Percentiles rank a stretch among this genome's conserved stretches.
Evolutionary conservation across 2,329 filamentous ascomycete species (phyloP).

Genomic region (Aspergillus candidus): DNA sequence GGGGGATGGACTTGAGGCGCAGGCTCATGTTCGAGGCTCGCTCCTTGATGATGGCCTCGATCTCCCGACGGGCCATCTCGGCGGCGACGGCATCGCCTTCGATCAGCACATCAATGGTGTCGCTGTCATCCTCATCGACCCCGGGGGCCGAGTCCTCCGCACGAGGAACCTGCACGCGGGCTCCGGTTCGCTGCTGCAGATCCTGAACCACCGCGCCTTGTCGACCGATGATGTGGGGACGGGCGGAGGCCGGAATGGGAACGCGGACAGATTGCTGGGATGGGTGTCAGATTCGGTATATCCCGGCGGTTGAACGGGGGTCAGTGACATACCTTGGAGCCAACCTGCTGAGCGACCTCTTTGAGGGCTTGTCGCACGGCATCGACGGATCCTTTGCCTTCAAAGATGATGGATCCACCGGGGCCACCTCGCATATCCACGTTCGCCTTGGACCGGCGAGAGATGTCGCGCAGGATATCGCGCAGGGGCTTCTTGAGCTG

Average conservation of each 20-base stretch:
- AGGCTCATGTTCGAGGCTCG: slow-evolving; percentile 75
- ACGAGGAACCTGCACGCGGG: slow-evolving; percentile 83
- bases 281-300: too few species aligned
- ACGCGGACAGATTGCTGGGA: slow-evolving; percentile 62
- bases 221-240: slow-evolving; percentile 88
- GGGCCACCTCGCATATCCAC: slow-evolving; percentile 71
- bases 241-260: slow-evolving; percentile 73
- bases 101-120: slow-evolving; percentile 75
- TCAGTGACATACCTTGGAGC: slow-evolving; percentile 61
- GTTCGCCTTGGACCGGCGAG: slow-evolving; percentile 81
- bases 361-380: slow-evolving; percentile 81
- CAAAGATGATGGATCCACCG: slow-evolving; percentile 69
- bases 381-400: slow-evolving; percentile 76
- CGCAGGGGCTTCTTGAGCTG: slow-evolving; percentile 79
- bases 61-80: slow-evolving; percentile 73
- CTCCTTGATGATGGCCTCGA: slow-evolving; percentile 82
- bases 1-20: slow-evolving; percentile 75
- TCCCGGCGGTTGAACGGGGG: too few species aligned
- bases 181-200: slow-evolving; percentile 82
- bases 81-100: slow-evolving; percentile 89
- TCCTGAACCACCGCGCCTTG: slow-evolving; percentile 84
- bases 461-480: slow-evolving; percentile 86
- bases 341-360: slow-evolving; percentile 82
- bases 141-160: slow-evolving; percentile 58
- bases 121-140: slow-evolving; percentile 70